Evolutionary conservation across 352 stramenopile genomes (phyloP), one percentile per base, ranked within the genome.

Genomic region (Globisporangium nagaii): DNA sequence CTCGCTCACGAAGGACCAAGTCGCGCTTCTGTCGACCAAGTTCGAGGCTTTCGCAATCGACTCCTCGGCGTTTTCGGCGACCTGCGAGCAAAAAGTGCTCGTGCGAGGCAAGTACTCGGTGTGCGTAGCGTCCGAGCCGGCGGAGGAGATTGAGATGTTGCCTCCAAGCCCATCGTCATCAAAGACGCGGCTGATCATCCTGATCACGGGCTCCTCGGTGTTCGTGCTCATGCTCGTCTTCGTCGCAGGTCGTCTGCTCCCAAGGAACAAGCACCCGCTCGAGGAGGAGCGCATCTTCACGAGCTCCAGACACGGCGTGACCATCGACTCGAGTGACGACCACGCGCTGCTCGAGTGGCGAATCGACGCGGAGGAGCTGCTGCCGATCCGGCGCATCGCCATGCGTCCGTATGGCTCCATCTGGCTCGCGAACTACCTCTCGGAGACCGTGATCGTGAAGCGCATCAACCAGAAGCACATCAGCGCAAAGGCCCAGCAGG

Each of bases 381-480:
- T 62, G 39, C 55, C 55, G 28, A 62, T 62, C 46, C 47, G 48
- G 10, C 55, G 55, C 9, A 28, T 62, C 22, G 55, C 55, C 11
- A 55, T 46, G 46, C 55, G 55, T 39, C 55, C 55, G 22, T 62
- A 62, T 27, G 55, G 55, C 10, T 56, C 55, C 11, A 43, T 62
- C n/a, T 62, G 55, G 55, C 55, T 62, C 24, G 55, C 55, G 9
- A 41, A 54, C 55, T 62, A 51, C 19, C 17, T 44, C 15, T 55
- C 55, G 8, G 55, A 55, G 37, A 62, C 55, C 0, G 55, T 62
- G 20, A 45, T 62, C 36, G 55, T 62, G 45, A 62, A 62, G 55
- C 55, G 55, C 17, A 62, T 62, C 55, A 55, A 62, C 31, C 55
- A 62, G 30, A 62, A 62, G 55, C 55, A 54, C 27, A 62, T 62